Evolutionary conservation across 1,139 yeast species (phyloP), one percentile per base, ranked within the genome.

Genomic region (Pneumocystis oryctolagi): DNA sequence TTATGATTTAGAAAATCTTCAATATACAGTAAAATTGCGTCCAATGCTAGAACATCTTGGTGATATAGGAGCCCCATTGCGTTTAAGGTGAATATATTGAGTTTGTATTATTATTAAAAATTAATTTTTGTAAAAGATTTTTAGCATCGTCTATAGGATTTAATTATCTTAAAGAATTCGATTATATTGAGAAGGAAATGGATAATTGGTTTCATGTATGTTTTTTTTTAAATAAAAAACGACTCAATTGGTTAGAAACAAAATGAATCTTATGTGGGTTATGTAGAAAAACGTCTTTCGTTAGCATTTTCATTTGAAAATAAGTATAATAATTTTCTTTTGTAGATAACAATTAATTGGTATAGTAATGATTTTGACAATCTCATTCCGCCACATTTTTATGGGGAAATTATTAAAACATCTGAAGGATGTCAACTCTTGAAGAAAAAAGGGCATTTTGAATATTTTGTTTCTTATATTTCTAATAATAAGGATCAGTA

Each of bases 361-460:
- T 28, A 31, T 8, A 25, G 47, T 8, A 55, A 55, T 18, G 64
- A 47, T 28, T 14, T 31, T 14, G 58, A 55, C 53, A 61, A 60
- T 25, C 28, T 39, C 8, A 58, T 63, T n/a, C 89, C 90, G 1
- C 75, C 82, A 16, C 89, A 88, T 70, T 87, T 90, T 69, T 88
- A 88, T 72, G 88, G 89, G 59, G 87, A 85, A 69, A 75, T 90
- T 61, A 84, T 89, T 0, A 81, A 85, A 62, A 88, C 97, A 0
- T 87, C 83, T 65, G 94, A 87, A 66, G 97, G 97, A 0, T 78
- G 87, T 62, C 75, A 76, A 42, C 69, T 82, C 47, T 71, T 83
- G 14, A 73, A 76, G 34, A 72, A 77, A 55, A 77, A 77, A 55
- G 83, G 83, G 20, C 79, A 81, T 64, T 74, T 83, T 64, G 72